Evolutionary conservation across 805 yeast species (phyloP).

Genomic region (Suhomyces pyralidae): DNA sequence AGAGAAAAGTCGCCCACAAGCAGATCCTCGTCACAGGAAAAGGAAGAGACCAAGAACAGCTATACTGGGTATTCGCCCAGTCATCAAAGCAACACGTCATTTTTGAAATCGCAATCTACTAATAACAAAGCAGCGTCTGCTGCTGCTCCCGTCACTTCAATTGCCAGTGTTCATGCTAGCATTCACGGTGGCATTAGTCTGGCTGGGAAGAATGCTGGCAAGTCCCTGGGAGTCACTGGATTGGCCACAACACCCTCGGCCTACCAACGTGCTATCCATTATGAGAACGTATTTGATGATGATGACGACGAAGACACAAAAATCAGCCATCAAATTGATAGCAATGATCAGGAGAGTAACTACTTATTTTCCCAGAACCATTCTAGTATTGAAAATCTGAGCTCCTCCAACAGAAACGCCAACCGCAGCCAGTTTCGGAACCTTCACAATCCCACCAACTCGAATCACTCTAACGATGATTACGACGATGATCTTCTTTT

Average conservation of each 20-base stretch:
- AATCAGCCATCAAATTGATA: not conserved
- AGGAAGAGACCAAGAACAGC: conserved; percentile 6
- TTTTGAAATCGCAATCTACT: conserved; percentile 14
- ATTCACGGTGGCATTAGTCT: conserved; percentile 5
- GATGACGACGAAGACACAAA: conserved; percentile 47
- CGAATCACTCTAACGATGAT: conserved; percentile 9
- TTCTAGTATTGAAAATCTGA: conserved; percentile 1
- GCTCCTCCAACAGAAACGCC: not conserved
- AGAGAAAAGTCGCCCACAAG: conserved; percentile 14
- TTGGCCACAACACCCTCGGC: conserved; percentile 37
- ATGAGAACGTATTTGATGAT: conserved; percentile 43
- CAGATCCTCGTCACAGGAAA: conserved; percentile 3
- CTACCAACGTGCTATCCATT: conserved; percentile 22
- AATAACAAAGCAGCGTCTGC: conserved; percentile 11
- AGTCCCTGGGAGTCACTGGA: conserved; percentile 21
- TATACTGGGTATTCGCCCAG: conserved; percentile 1
- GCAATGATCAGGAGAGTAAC: not conserved
- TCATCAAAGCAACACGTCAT: conserved; percentile 13
- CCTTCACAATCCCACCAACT: not conserved
- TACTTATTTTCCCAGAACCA: not conserved
- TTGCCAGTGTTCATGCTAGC: conserved; percentile 23
- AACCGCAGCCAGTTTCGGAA: conserved; percentile 1
- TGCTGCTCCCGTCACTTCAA: conserved; percentile 22
- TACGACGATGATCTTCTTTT: conserved; percentile 58
- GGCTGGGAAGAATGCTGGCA: not conserved